A percentile compares a stretch with the other conserved stretches of the same genome.
phyloP scores from a whole-genome alignment of 805 yeast species.

The Pichia scutulata region DNA sequence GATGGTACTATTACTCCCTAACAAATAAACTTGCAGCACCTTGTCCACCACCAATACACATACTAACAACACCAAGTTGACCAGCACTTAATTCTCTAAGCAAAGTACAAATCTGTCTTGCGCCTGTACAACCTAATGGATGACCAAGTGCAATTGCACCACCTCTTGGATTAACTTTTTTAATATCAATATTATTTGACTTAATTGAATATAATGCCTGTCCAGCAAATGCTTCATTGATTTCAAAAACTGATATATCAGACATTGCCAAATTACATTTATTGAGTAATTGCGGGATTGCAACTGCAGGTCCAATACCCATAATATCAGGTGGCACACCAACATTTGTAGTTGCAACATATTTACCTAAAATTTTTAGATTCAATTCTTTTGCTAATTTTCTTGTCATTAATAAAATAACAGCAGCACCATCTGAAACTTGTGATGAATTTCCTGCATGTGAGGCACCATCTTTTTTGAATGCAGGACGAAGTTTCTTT shows the following conservation, averaged over 20 bases:
- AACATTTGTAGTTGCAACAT: constrained; percentile 66
- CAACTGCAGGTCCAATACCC: constrained; percentile 98
- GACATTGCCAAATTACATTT: constrained; percentile 38
- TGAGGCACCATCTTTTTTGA: constrained; percentile 74
- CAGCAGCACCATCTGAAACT: constrained; percentile 94
- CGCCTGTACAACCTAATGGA: constrained; percentile 80
- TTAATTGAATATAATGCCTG: constrained; percentile 77
- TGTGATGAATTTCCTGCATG: constrained; percentile 97
- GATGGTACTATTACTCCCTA: constrained; percentile 47
- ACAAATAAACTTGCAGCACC: constrained; percentile 90
- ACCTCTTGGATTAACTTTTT: constrained; percentile 82
- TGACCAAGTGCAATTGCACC: constrained; percentile 97
- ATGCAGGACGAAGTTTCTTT: constrained; percentile 77
- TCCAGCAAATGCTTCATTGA: constrained; percentile 96
- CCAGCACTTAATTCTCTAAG: constrained; percentile 72
- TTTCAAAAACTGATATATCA: constrained; percentile 74
- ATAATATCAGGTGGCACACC: constrained; percentile 97
- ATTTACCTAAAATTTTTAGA: constrained; percentile 71
- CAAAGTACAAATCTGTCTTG: constrained; percentile 87
- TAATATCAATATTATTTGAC: constrained; percentile 55
- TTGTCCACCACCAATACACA: constrained; percentile 99
- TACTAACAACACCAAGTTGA: constrained; percentile 83
- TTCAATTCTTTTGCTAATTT: constrained; percentile 71
- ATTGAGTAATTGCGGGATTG: constrained; percentile 73
- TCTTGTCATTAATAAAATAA: constrained; percentile 76